Base-by-base conservation (phyloP, 768 basidiomycete species). In the Pisolithus sp. region DNA sequence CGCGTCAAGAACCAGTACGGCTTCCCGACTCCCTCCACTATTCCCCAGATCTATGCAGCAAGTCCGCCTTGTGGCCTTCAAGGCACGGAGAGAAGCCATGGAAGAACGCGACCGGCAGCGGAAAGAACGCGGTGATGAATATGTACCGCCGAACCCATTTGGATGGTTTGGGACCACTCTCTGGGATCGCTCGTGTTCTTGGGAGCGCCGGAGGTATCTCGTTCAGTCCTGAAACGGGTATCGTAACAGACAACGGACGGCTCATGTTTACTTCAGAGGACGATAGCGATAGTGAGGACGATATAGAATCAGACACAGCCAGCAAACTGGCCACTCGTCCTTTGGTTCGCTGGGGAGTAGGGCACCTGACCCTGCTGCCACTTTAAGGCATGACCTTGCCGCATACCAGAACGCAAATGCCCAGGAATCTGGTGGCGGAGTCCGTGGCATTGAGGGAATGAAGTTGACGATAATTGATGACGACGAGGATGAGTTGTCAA, bases 1-100 rank as follows among this genome's bases (percentile, higher is more conserved):
- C 83, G 94, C 37, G 89, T 94, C 44, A 77, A 90, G 64, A 76
- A 75, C 20, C 74, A 80, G 39, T 77, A 84, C 62, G 93, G 93
- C 17, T 87, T 86, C 68, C 64, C 74, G 30, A 97, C 95, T 2
- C 93, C 94, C 10, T 77, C 72, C 21, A 67, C 76, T 18, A 74
- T 86, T 7, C 91, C 92, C 4, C 83, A 89, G 59, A 76, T 96
- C 17, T 93, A 90, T 66, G 71, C 86, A 2, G 69, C 76, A 53
- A 79, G 73, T 49, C n/a, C 80, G 89, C 41, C 60, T 88, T 48
- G 69, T 76, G 66, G 75, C 83, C 7, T 88, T 79, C 73, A 78
- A 77, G 51, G 77, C 81, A 13, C 75, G 83, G 52, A 70, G 74
- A 58, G 83, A 85, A 58, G 81, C 80, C 9, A 69, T 73, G 53